Percentiles rank a stretch among this genome's conserved stretches.
Evolutionary conservation across 768 basidiomycete genomes (phyloP).

Genomic region (Rhodocollybia butyracea): DNA sequence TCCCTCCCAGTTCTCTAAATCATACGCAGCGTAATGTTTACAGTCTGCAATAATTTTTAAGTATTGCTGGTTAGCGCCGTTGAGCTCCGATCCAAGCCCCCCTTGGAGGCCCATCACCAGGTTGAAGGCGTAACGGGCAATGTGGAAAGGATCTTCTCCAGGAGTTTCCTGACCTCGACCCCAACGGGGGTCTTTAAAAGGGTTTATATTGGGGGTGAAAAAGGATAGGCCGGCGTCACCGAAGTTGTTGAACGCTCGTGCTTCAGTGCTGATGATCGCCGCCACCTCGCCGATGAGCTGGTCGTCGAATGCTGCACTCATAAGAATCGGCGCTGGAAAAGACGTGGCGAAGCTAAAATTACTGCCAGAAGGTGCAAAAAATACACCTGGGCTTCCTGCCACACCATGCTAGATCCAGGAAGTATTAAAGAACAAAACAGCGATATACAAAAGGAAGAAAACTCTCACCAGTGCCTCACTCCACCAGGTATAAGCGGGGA

Average conservation of each 20-base stretch:
- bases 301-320: constrained; percentile 56
- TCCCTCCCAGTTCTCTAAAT: constrained; percentile 55
- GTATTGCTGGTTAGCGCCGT: constrained; percentile 42
- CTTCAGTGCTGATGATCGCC: constrained; percentile 51
- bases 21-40: constrained; percentile 61
- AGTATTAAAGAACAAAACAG: constrained; percentile 1
- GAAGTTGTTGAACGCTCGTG: constrained; percentile 55
- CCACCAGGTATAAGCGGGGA: constrained; percentile 61
- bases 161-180: constrained; percentile 62
- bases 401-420: constrained; percentile 45
- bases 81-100: constrained; percentile 28
- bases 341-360: constrained; percentile 54
- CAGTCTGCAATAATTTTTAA: constrained; percentile 52
- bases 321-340: constrained; percentile 53
- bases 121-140: constrained; percentile 50
- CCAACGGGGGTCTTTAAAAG: constrained; percentile 64
- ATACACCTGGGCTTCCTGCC: constrained; percentile 48
- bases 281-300: constrained; percentile 46
- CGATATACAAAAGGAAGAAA: neutral
- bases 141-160: constrained; percentile 56
- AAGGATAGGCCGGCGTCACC: constrained; percentile 52
- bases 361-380: constrained; percentile 43
- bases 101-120: constrained; percentile 56
- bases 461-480: constrained; percentile 49
- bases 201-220: constrained; percentile 56